A percentile compares a stretch with the other conserved stretches of the same genome.
Conservation (phyloP, 352 stramenopile genomes). For the Globisporangium okanoganense region DNA sequence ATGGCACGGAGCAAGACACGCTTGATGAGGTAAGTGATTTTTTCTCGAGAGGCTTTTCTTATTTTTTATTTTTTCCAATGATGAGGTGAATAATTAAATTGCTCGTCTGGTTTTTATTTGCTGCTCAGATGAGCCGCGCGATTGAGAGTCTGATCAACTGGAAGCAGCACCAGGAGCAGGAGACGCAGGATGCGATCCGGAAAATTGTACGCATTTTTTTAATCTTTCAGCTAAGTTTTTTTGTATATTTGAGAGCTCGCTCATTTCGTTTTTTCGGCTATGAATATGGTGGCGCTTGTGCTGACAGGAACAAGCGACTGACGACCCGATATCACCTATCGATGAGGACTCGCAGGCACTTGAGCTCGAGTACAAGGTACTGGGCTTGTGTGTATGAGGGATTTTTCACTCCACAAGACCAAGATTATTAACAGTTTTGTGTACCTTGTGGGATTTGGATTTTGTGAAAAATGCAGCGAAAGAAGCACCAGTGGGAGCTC, state of each 20-base stretch:
- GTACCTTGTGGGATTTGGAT: background rate
- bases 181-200: constrained; percentile 21
- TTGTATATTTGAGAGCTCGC: background rate
- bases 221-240: background rate
- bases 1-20: constrained; percentile 29
- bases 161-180: constrained; percentile 29
- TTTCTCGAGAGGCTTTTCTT: background rate
- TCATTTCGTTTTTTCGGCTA: too few relatives aligned
- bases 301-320: constrained; percentile 10
- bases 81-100: too few relatives aligned
- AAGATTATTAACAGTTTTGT: too few relatives aligned
- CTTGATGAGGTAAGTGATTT: constrained; percentile 30
- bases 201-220: constrained; percentile 33
- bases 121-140: constrained; percentile 35
- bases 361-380: constrained; percentile 12
- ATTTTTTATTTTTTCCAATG: too few relatives aligned
- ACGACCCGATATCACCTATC: background rate
- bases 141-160: constrained; percentile 38
- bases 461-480: background rate
- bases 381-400: too few relatives aligned
- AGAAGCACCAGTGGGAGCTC: constrained; percentile 10
- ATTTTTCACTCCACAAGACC: too few relatives aligned
- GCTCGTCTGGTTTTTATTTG: too few relatives aligned
- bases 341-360: background rate
- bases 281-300: too few relatives aligned